These are phyloP conservation scores for Naumovozyma dairenensis DNA, from an alignment of 805 yeast genomes.

Conservation along the genomic window DNA sequence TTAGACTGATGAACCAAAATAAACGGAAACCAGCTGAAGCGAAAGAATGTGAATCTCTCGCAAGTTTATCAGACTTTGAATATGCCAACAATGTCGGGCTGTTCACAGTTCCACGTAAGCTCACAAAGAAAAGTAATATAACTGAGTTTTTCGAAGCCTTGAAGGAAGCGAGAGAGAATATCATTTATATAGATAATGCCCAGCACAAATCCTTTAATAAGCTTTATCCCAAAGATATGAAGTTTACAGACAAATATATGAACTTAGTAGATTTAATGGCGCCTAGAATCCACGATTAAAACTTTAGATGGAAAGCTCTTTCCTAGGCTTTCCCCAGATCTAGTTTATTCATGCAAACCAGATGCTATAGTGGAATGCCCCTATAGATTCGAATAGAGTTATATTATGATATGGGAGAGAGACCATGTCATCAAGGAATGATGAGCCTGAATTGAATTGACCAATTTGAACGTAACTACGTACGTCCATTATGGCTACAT, in stretches of 20 bases:
- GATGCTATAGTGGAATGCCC: too few relatives aligned
- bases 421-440: too few relatives aligned
- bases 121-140: conserved; percentile 5
- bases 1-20: conserved; percentile 1
- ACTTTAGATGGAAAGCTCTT: too few relatives aligned
- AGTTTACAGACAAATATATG: not conserved
- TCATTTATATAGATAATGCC: too few relatives aligned
- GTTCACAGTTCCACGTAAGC: conserved; percentile 11
- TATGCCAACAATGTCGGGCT: conserved; percentile 19
- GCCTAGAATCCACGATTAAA: too few relatives aligned
- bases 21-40: not conserved
- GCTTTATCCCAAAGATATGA: not conserved
- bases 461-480: too few relatives aligned
- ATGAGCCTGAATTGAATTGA: too few relatives aligned
- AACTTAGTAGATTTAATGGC: not conserved
- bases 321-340: too few relatives aligned
- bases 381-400: too few relatives aligned
- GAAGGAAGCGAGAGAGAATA: conserved; percentile 7
- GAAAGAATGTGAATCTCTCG: not conserved
- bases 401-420: too few relatives aligned
- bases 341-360: too few relatives aligned
- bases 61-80: conserved; percentile 9
- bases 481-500: too few relatives aligned
- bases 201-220: conserved; percentile 2
- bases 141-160: conserved; percentile 13